Base-by-base conservation (phyloP, 2,329 filamentous ascomycete species). In the Colletotrichum magnum region DNA sequence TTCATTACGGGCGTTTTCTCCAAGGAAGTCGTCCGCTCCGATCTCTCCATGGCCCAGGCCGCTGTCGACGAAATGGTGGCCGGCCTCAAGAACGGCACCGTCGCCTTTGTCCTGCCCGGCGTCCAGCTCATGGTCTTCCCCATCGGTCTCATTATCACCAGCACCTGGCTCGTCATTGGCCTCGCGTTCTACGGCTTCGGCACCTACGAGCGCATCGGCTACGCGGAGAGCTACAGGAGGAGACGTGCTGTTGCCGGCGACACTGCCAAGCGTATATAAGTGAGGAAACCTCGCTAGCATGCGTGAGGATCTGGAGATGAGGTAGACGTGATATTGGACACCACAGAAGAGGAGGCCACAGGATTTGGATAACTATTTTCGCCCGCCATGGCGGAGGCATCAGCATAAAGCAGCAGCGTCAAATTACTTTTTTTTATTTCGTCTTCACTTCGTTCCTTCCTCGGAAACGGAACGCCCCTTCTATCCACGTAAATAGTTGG, bases 1-100 rank as follows among this genome's bases (percentile, higher is more conserved):
- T 94, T 94, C 73, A 87, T 94, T 47, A 88, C 87, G 15, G 92
- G 92, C 59, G 87, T 92, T 74, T 94, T 94, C 79, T 88, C 91
- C 62, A 80, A 86, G 58, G 82, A 87, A 64, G 81, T 87, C 15
- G 78, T 89, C 75, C 78, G 86, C 74, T 90, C 88, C 68, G 80
- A 84, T 58, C 82, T 86, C 45, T 77, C 81, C 52, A 73, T 81
- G 57, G 88, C 88, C 26, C 80, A 85, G 70, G 78, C 83, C 18
- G 85, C 86, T 41, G 86, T 89, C 18, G 79, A 86, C 68, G 77
- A 83, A 4, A 80, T 86, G 21, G 77, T 85, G 0, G 78, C 76
- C 0, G 79, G 77, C 4, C 79, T 90, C 26, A 74, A 75, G 58
- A 87, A 87, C 74, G 84, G 85, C 71, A 87, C 85, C 15, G 83